These are phyloP conservation scores for Gillenia trifoliata DNA, from an alignment of 306 rosid species.

Conservation along the genomic window DNA sequence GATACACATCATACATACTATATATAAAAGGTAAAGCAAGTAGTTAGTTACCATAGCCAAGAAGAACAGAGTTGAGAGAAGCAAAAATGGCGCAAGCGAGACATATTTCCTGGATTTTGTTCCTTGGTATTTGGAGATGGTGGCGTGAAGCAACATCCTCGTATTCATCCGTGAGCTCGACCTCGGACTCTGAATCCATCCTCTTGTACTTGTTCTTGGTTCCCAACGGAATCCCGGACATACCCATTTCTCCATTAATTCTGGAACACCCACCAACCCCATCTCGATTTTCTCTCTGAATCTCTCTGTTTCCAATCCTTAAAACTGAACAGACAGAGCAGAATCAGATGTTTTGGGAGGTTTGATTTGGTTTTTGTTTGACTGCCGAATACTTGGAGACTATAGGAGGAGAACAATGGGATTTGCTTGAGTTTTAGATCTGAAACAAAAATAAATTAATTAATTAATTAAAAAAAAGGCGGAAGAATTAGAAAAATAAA, in stretches of 20 bases:
- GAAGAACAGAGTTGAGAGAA: conserved; percentile 91
- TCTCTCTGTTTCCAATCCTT: neutral
- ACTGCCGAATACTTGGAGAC: conserved; percentile 20
- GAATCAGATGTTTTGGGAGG: conserved; percentile 3
- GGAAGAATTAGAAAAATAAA: conserved; percentile 4
- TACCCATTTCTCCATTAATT: conserved; percentile 56
- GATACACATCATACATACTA: neutral
- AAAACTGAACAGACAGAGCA: conserved; percentile 5
- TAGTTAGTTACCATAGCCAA: conserved; percentile 70
- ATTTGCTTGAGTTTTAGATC: conserved; percentile 38
- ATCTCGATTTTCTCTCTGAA: conserved; percentile 17
- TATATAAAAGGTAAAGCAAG: conserved; percentile 1
- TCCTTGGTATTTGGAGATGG: conserved; percentile 32
- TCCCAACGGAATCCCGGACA: conserved; percentile 65
- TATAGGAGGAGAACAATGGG: neutral
- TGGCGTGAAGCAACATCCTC: conserved; percentile 36
- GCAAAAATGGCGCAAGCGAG: conserved; percentile 87
- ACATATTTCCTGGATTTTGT: conserved; percentile 61
- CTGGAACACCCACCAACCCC: conserved; percentile 50
- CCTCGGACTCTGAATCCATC: conserved; percentile 56
- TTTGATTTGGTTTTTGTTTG: conserved; percentile 8
- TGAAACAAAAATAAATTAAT: conserved; percentile 13
- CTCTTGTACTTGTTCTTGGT: conserved; percentile 69
- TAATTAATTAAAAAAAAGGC: neutral
- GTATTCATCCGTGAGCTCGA: conserved; percentile 14